Evolutionary conservation across 495 filamentous ascomycete species (phyloP).

Genomic region (Amniculicola lignicola): DNA sequence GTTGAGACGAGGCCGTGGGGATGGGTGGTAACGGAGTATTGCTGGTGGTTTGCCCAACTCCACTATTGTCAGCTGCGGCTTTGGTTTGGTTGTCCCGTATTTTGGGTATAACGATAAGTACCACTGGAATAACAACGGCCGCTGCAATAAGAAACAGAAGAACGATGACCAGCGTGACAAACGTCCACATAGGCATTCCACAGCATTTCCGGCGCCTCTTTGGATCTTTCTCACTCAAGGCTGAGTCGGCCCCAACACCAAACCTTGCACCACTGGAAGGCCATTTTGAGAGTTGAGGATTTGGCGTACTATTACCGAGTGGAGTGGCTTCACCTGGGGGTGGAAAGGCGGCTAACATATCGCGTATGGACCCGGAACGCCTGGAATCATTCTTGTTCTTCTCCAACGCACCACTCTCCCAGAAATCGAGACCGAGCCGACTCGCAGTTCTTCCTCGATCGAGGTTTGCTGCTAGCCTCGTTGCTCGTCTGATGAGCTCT

Average conservation of each 20-base stretch:
- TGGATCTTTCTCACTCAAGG: slow-evolving; percentile 12
- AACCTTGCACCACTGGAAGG: slow-evolving; percentile 13
- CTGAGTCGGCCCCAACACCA: neutral
- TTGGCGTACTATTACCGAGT: slow-evolving; percentile 35
- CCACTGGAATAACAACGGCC: slow-evolving; percentile 81
- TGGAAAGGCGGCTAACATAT: slow-evolving; percentile 90
- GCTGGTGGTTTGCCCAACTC: slow-evolving; percentile 12
- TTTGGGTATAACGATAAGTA: slow-evolving; percentile 71
- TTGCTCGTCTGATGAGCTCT: slow-evolving; percentile 85
- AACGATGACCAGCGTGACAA: slow-evolving; percentile 65
- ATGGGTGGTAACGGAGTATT: slow-evolving; percentile 1
- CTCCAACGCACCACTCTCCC: slow-evolving; percentile 42
- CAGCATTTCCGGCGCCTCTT: slow-evolving; percentile 56
- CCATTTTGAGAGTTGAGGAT: slow-evolving; percentile 38
- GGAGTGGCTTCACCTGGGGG: slow-evolving; percentile 65
- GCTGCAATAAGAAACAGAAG: slow-evolving; percentile 75
- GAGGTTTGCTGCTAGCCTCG: slow-evolving; percentile 78
- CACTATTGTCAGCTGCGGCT: slow-evolving; percentile 36
- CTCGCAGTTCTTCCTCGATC: slow-evolving; percentile 85
- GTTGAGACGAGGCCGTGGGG: slow-evolving; percentile 9
- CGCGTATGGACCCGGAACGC: slow-evolving; percentile 69
- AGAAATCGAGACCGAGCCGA: slow-evolving; percentile 53
- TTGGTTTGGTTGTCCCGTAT: slow-evolving; percentile 44
- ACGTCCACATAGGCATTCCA: slow-evolving; percentile 78
- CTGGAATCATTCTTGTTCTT: slow-evolving; percentile 42